Evolutionary conservation across 352 stramenopile species (phyloP), one percentile per base, ranked within the genome.

Genomic region (Phytophthora pluvialis): DNA sequence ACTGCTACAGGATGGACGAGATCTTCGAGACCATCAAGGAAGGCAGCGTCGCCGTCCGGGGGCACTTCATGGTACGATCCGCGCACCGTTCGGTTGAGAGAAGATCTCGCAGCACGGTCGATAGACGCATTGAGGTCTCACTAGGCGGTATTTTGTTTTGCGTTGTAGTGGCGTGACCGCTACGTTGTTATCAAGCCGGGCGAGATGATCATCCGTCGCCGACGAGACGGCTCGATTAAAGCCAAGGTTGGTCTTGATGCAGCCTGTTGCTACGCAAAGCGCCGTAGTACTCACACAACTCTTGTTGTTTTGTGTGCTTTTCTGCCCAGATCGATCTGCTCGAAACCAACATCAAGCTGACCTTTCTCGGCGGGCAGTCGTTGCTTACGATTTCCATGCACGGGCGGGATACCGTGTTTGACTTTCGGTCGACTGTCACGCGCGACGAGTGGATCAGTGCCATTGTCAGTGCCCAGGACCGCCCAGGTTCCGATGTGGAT

Each of bases 371-470:
- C 13, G 73, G 88, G 5, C 72, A 90, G 32, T 76, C 82, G 13
- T 60, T 88, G 52, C 60, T 93, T 16, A 81, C 71, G 5, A 80
- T 93, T 64, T 63, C 68, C 0, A 70, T 73, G 29, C 59, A 83
- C 28, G 77, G 75, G 13, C 70, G 70, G 7, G 72, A 85, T 54
- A 78, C 57, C 1, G 55, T 88, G 8, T 70, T 91, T 11, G 71
- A 90, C 29, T 91, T 86, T 52, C 66, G 68, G 4, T 83, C 79
- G 10, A 73, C 75, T 0, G 13, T 49, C 7, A 73, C 77, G 7
- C 79, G 85, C 4, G 75, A 91, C 53, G 69, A 75, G 21, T 93
- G 85, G 85, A 81, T 93, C 32, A 74, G 63, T 28, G 77, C 82
- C 7, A 66, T 93, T 26, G 83, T 87, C 35, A 80, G 68, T 13